Evolutionary conservation across 371 early-diverging fungal genomes (phyloP), one percentile per base, ranked within the genome.

Genomic region (Mucor circinelloides): DNA sequence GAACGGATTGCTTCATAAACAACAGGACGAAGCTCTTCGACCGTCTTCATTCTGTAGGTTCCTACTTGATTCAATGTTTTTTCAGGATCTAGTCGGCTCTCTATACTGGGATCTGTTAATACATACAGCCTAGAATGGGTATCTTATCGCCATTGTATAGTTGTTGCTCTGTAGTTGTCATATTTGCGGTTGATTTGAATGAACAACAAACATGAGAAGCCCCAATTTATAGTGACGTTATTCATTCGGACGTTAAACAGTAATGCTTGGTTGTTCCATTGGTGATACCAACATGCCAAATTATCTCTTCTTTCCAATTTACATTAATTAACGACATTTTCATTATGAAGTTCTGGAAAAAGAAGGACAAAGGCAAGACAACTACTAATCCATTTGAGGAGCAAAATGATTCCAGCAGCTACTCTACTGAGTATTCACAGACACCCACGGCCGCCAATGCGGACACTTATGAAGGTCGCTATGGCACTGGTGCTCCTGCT

Each of bases 21-120:
- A 6, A 85, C 83, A 1, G 73, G 64, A 17, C 80, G 66, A 27
- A 87, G 62, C 17, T 71, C 79, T n/a, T 78, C 80, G 30, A 78
- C 78, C 17, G 84, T 80, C 40, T 74, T 79, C 62, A 93, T 76
- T 17, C 89, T 82, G 72, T 89, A 93, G 0, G 94, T 93, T 17
- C 93, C 94, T 66, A 92, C 91, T 91, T 28, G 27, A 54, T 68
- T 40, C 31, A 6, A 6, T 17, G 8, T 56, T 9, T 31, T n/a
- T 23, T 34, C 17, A 40, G 5, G 15, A 58, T 23, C n/a, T 10
- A 32, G 1, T 15, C 17, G 17, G 13, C 17, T 1, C 40, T 17
- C 5, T 40, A 5, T 3, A 40, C 5, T 40, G 5, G 5, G 5
- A 58, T 19, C 32, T 10, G 10, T 6, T 7, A 13, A 23, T 48